These are phyloP conservation scores for Komagataella populi DNA, from an alignment of 805 yeast genomes.

Conservation along the genomic window DNA sequence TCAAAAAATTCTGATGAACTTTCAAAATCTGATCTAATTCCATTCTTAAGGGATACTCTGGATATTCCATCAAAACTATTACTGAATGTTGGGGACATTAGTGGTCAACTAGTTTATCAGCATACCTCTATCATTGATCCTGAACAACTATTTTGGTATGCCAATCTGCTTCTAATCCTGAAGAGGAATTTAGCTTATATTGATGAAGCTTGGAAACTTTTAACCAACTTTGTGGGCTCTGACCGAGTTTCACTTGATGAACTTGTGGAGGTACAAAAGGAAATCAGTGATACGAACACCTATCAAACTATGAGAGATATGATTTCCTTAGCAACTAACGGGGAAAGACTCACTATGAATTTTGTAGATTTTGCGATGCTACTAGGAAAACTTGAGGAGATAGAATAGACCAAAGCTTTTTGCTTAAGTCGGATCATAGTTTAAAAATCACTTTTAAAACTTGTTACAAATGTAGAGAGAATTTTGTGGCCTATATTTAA, in stretches of 20 bases:
- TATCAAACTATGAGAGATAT: slow-evolving; percentile 24
- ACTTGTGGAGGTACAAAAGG: slow-evolving; percentile 14
- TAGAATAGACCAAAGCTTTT: slow-evolving; percentile 9
- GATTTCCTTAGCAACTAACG: slow-evolving; percentile 28
- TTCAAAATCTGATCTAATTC: slow-evolving; percentile 13
- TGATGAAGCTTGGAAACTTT: slow-evolving; percentile 25
- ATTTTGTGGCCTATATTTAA: not conserved
- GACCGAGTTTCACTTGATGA: slow-evolving; percentile 20
- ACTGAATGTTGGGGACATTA: slow-evolving; percentile 11
- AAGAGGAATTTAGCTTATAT: slow-evolving; percentile 22
- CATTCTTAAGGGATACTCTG: slow-evolving; percentile 16
- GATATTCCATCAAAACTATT: slow-evolving; percentile 16
- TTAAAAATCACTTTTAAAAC: not conserved
- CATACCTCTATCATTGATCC: slow-evolving; percentile 33
- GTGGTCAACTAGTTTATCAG: slow-evolving; percentile 18
- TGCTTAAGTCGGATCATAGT: not conserved
- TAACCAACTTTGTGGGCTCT: slow-evolving; percentile 8
- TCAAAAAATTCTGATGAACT: slow-evolving; percentile 23
- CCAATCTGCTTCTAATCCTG: slow-evolving; percentile 25
- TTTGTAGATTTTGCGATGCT: slow-evolving; percentile 33
- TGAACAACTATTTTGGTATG: slow-evolving; percentile 25
- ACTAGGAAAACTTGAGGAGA: slow-evolving; percentile 33
- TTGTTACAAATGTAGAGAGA: not conserved
- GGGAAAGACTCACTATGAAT: slow-evolving; percentile 19
- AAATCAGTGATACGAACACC: slow-evolving; percentile 4